A percentile compares a stretch with the other conserved stretches of the same genome.
These are phyloP conservation scores for Cadophora malorum DNA, from an alignment of 2,329 filamentous ascomycete genomes.

Conservation along the genomic window DNA sequence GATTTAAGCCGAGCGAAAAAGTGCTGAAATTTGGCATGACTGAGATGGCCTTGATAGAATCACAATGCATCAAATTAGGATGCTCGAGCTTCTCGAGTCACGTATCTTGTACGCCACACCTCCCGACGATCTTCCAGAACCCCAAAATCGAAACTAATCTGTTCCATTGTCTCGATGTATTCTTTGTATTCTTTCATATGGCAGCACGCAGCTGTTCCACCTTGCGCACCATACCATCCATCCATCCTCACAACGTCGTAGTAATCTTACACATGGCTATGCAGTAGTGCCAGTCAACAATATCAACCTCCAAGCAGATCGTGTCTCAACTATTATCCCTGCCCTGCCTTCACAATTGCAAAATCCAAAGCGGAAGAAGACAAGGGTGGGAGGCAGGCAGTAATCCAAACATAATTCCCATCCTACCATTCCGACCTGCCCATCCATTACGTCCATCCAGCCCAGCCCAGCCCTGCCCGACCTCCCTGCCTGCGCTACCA, in stretches of 20 bases:
- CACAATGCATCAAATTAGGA: background rate
- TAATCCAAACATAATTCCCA: slow-evolving; percentile 12
- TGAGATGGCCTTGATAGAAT: background rate
- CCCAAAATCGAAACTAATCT: background rate
- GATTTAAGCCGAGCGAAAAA: slow-evolving; percentile 8
- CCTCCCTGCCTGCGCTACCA: slow-evolving; percentile 2
- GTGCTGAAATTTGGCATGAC: background rate
- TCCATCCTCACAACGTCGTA: slow-evolving; percentile 4
- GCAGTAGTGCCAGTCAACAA: background rate
- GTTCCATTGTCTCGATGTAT: slow-evolving; percentile 2
- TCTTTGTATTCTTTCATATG: slow-evolving; percentile 7
- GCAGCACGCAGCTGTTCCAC: background rate
- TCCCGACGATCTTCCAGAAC: background rate
- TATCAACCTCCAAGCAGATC: background rate
- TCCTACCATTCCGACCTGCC: slow-evolving; percentile 20
- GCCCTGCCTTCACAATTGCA: background rate
- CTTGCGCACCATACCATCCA: slow-evolving; percentile 1
- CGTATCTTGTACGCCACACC: background rate
- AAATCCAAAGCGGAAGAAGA: slow-evolving; percentile 13
- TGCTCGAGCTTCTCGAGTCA: background rate
- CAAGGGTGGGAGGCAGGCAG: background rate
- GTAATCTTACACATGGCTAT: slow-evolving; percentile 23
- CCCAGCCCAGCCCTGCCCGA: background rate
- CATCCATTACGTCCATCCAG: slow-evolving; percentile 17
- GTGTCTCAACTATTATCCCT: slow-evolving; percentile 2